These are phyloP conservation scores for Suillus placidus DNA, from an alignment of 768 basidiomycete genomes.

Conservation along the genomic window DNA sequence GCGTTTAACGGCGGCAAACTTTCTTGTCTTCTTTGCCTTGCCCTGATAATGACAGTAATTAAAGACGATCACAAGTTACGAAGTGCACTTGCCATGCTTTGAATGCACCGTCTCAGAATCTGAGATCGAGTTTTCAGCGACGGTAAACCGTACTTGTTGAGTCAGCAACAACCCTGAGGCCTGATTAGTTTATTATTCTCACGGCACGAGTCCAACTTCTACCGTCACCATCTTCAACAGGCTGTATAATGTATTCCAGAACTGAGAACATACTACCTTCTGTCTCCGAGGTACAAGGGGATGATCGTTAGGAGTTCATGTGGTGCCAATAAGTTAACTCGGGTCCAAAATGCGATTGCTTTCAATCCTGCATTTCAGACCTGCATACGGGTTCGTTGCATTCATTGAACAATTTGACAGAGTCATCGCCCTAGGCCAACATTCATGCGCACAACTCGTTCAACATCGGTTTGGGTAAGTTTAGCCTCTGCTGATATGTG, in stretches of 20 bases:
- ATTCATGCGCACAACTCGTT: background rate
- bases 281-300: background rate
- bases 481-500: background rate
- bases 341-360: background rate
- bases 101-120: background rate
- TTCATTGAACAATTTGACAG: background rate
- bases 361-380: too few relatives aligned
- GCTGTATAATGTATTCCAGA: background rate
- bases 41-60: constrained; percentile 49
- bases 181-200: background rate
- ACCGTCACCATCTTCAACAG: background rate
- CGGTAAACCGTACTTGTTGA: background rate
- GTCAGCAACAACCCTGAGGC: background rate
- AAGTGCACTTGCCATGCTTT: constrained; percentile 23
- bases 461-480: background rate
- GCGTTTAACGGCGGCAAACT: constrained; percentile 93
- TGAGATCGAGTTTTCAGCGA: background rate
- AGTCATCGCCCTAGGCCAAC: background rate
- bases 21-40: constrained; percentile 91
- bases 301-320: background rate
- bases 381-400: too few relatives aligned
- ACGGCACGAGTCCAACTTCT: background rate
- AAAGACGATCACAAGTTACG: background rate
- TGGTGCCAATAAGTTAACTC: too few relatives aligned
- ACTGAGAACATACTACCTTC: background rate